phyloP scores from a whole-genome alignment of 805 yeast species.

The Cyberlindnera americana region DNA sequence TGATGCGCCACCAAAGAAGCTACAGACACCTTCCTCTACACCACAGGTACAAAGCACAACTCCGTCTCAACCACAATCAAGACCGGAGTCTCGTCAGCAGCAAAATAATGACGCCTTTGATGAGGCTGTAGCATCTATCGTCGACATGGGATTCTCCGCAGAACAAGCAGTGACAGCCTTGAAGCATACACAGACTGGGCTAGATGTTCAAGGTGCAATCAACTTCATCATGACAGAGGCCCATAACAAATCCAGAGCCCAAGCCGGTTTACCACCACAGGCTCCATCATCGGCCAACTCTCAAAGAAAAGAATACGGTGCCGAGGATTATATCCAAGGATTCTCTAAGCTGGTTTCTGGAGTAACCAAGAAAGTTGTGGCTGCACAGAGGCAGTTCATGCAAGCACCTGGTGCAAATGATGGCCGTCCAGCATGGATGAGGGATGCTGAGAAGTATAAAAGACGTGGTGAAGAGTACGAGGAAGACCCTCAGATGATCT shows the following conservation, averaged over 20 bases:
- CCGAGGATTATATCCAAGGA: slow-evolving; percentile 21
- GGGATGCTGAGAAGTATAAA: slow-evolving; percentile 47
- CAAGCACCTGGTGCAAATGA: slow-evolving; percentile 25
- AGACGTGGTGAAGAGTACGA: slow-evolving; percentile 30
- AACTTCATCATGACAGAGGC: slow-evolving; percentile 61
- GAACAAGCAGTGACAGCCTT: slow-evolving; percentile 61
- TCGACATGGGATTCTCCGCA: slow-evolving; percentile 76
- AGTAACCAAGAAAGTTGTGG: slow-evolving; percentile 23
- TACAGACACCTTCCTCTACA: slow-evolving; percentile 1
- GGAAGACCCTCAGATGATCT: slow-evolving; percentile 47
- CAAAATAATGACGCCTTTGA: slow-evolving; percentile 33
- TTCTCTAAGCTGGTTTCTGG: slow-evolving; percentile 22
- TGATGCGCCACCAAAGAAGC: slow-evolving; percentile 20
- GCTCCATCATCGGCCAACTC: background rate
- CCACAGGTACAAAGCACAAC: slow-evolving; percentile 3
- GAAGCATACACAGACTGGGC: slow-evolving; percentile 44
- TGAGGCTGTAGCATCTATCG: slow-evolving; percentile 57
- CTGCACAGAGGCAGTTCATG: slow-evolving; percentile 31
- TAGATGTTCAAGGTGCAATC: slow-evolving; percentile 62
- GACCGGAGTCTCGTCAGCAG: slow-evolving; percentile 1
- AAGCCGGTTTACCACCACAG: slow-evolving; percentile 22
- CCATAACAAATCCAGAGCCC: slow-evolving; percentile 37
- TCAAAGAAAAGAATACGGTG: background rate
- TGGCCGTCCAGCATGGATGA: slow-evolving; percentile 74
- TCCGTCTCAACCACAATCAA: background rate